A percentile compares a stretch with the other conserved stretches of the same genome.
Evolutionary conservation across 306 rosid genomes (phyloP).

Genomic region (Sechiopsis laciniata): DNA sequence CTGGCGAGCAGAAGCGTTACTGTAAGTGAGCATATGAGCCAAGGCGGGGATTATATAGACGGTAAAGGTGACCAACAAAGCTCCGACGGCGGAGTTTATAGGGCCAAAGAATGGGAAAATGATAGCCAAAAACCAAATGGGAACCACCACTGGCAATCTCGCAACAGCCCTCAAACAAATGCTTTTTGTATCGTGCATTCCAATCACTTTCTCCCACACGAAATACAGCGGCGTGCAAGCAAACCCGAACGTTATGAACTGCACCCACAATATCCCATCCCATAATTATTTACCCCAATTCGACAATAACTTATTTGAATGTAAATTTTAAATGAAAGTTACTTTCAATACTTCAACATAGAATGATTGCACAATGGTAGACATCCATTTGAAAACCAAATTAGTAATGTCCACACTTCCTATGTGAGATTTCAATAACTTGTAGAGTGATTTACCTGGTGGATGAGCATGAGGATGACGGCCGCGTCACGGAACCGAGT

Average conservation of each 20-base stretch:
- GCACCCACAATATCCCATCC: slow-evolving; percentile 26
- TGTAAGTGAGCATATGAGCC: slow-evolving; percentile 87
- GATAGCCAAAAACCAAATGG: slow-evolving; percentile 91
- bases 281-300: no score
- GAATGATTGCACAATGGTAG: no score
- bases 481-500: slow-evolving; percentile 72
- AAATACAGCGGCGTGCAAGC: slow-evolving; percentile 95
- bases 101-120: slow-evolving; percentile 98
- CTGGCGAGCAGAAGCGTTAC: slow-evolving; percentile 84
- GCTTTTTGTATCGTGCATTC: slow-evolving; percentile 92
- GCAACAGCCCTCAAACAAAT: slow-evolving; percentile 77
- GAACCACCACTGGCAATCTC: slow-evolving; percentile 86
- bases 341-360: no score
- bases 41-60: slow-evolving; percentile 76
- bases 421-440: no score
- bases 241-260: slow-evolving; percentile 97
- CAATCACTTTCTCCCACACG: slow-evolving; percentile 98
- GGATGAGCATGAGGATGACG: slow-evolving; percentile 88
- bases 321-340: no score
- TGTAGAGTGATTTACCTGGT: slow-evolving; percentile 55
- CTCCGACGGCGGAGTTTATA: slow-evolving; percentile 87
- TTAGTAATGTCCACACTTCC: no score
- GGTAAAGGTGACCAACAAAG: slow-evolving; percentile 91
- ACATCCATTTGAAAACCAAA: no score
- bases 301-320: no score